A percentile compares a stretch with the other conserved stretches of the same genome.
These are phyloP conservation scores for Bisporella sp. DNA, from an alignment of 2,329 filamentous ascomycete species.

Conservation along the genomic window DNA sequence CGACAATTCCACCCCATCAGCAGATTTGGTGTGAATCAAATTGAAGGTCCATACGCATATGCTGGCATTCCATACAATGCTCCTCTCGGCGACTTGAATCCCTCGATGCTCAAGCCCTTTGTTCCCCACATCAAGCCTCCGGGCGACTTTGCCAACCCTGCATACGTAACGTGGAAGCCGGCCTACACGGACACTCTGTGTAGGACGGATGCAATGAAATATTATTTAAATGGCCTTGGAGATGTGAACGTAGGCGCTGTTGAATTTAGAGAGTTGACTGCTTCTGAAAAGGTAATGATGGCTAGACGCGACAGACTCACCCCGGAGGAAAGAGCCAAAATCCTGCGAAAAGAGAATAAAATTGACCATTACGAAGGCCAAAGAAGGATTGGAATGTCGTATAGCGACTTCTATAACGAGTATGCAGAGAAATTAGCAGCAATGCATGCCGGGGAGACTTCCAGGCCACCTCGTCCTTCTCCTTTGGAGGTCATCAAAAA, in stretches of 20 bases:
- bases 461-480: slow-evolving; percentile 15
- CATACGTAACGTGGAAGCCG: neutral
- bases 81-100: neutral
- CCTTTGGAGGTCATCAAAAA: slow-evolving; percentile 7
- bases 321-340: slow-evolving; percentile 3
- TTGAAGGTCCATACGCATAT: slow-evolving; percentile 5
- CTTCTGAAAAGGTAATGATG: slow-evolving; percentile 8
- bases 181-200: slow-evolving; percentile 20
- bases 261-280: slow-evolving; percentile 11
- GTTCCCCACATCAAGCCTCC: neutral
- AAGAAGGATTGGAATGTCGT: slow-evolving; percentile 19
- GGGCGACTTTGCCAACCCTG: slow-evolving; percentile 2
- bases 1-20: slow-evolving; percentile 13
- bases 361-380: slow-evolving; percentile 22
- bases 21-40: slow-evolving; percentile 4
- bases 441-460: slow-evolving; percentile 1
- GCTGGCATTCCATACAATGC: too few relatives aligned
- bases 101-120: neutral
- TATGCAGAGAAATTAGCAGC: slow-evolving; percentile 12
- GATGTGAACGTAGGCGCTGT: slow-evolving; percentile 16
- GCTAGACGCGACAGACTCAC: slow-evolving; percentile 1
- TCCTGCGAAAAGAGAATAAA: slow-evolving; percentile 7
- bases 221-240: slow-evolving; percentile 23
- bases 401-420: slow-evolving; percentile 15
- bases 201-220: slow-evolving; percentile 13